Evolutionary conservation across 768 basidiomycete species (phyloP), one percentile per base, ranked within the genome.

Genomic region (Flagelloscypha sp.): DNA sequence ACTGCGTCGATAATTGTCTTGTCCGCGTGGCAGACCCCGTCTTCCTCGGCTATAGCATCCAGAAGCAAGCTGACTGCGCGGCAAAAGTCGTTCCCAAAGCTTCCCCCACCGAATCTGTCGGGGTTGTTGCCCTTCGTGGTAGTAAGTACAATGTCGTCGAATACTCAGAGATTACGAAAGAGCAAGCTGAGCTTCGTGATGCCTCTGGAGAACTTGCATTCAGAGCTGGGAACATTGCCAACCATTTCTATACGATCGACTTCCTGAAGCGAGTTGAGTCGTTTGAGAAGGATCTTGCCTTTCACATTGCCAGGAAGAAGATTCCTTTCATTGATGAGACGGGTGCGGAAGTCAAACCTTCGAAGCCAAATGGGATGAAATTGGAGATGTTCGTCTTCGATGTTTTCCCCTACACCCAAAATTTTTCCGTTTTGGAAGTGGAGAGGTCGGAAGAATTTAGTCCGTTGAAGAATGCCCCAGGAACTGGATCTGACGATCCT

Each of bases 351-450:
- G 58, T 93, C 53, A 93, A 92, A 53, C 93, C 95, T 2, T 57
- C 61, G 43, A 79, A 80, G 52, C 86, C 90, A n/a, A 98, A 99
- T 56, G 95, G 95, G 42, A 94, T 98, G 88, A 99, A 99, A 63
- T 77, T 99, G 43, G 95, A 99, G 60, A 67, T 93, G 65, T 99
- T 99, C 62, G 85, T 99, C 21, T 99, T 99, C 52, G 95, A 99
- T 60, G 95, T 99, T 29, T 97, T 99, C 69, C 93, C 93, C 1
- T 88, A 76, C 61, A 89, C 90, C 18, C 57, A 78, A 51, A 66
- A 59, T 33, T 89, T 93, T 45, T 76, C 84, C 19, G 88, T 97
- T 25, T 61, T 98, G 53, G 92, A 97, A 57, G 89, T 95, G 28
- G 74, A 75, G 33, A 66, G 95, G 37, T 67, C 70, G 40, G 87